Evolutionary conservation across 129 eudicot genomes (phyloP), one percentile per base, ranked within the genome.

Genomic region (Flaveria ramosissima): DNA sequence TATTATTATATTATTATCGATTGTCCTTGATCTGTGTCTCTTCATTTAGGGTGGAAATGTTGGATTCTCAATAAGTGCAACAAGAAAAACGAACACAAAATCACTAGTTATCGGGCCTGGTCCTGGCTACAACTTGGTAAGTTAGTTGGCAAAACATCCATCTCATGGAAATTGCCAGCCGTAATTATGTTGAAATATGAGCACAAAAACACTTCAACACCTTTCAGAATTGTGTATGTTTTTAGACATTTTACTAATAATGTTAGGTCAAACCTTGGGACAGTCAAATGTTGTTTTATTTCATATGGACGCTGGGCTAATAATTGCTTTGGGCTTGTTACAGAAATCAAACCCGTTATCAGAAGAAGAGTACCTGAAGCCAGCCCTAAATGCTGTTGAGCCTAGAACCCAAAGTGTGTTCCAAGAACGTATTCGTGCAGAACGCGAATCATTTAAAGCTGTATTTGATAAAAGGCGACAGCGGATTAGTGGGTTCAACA

Each of bases 91-190:
- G 14, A 86, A 83, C 43, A 70, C 79, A 9, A 48, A 69, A 42
- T 93, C 98, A 14, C 83, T 93, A 75, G 75, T 90, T 64, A 93
- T 90, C 69, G 98, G 98, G 73, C 96, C 97, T 80, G 98, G 98
- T 36, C 72, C 93, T 26, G 98, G 98, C 70, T 93, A 93, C 90
- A 91, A 90, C 78, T 81, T 83, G 96, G 97, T 93, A 86, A 87
- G 92, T 39, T 52, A 8, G 52, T 47, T 2, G 62, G 62, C 26
- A 21, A 19, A 20, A 23, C 9, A 14, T 60, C 8, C 9, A 21
- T 60, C 36, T 24, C 32, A 10, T 60, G 66, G 6, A 60, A 60
- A 60, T 60, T 2, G n/a, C 62, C 9, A 19, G 41, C 27, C 19
- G 10, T n/a, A 8, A n/a, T 3, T 56, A 56, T 55, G 62, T 8